These are phyloP conservation scores for Phytophthora uliginosa DNA, from an alignment of 352 stramenopile genomes.

Conservation along the genomic window DNA sequence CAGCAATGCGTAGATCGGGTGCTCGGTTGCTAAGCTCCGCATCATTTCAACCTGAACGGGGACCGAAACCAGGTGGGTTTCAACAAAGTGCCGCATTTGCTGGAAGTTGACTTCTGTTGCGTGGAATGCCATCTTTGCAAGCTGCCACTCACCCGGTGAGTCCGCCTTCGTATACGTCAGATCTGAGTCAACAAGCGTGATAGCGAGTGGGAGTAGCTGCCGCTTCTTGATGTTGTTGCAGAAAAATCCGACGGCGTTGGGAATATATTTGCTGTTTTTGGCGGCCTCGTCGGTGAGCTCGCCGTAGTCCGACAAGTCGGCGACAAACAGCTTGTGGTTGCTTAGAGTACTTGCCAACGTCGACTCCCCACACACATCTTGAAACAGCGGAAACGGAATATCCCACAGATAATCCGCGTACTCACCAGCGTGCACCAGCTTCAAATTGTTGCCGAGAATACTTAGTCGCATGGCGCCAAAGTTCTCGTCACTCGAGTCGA, in stretches of 20 bases:
- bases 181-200: conserved; percentile 31
- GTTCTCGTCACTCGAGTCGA: conserved; percentile 46
- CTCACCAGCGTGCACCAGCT: conserved; percentile 30
- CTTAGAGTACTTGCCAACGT: conserved; percentile 10
- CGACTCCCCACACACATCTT: conserved; percentile 27
- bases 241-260: conserved; percentile 45
- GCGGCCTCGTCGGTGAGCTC: conserved; percentile 21
- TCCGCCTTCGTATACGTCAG: conserved; percentile 42
- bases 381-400: conserved; percentile 9
- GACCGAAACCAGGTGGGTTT: conserved; percentile 41
- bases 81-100: conserved; percentile 39
- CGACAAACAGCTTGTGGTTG: conserved; percentile 35
- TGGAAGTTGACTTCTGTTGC: conserved; percentile 45
- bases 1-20: conserved; percentile 53
- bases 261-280: conserved; percentile 42
- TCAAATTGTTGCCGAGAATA: conserved; percentile 44
- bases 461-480: conserved; percentile 47
- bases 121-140: conserved; percentile 55
- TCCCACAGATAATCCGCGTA: conserved; percentile 27
- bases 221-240: conserved; percentile 34
- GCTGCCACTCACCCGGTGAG: conserved; percentile 38
- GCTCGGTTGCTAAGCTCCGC: conserved; percentile 34
- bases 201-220: conserved; percentile 41
- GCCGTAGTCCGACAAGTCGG: conserved; percentile 36
- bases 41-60: conserved; percentile 56